Evolutionary conservation across 495 filamentous ascomycete genomes (phyloP).

Genomic region (Aspergillus leporis): DNA sequence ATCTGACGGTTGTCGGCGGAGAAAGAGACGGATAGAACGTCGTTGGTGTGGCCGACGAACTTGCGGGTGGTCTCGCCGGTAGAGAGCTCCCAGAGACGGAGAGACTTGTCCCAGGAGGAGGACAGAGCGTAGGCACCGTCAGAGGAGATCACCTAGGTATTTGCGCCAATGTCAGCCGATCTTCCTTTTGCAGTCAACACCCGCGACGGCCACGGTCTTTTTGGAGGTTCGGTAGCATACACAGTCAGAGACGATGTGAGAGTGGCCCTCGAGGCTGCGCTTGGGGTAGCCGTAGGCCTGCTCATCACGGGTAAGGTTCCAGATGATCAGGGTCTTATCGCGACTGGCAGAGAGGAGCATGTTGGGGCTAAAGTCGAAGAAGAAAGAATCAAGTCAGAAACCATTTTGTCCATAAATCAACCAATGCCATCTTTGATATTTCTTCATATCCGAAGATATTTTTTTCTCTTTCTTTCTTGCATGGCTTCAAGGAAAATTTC

Average conservation of each 20-base stretch:
- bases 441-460: constrained; percentile 10
- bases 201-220: constrained; percentile 7
- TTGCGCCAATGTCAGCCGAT: constrained; percentile 39
- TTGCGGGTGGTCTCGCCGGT: constrained; percentile 94
- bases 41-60: constrained; percentile 99
- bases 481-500: constrained; percentile 3
- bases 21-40: constrained; percentile 99
- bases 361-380: constrained; percentile 75
- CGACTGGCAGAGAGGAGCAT: constrained; percentile 98
- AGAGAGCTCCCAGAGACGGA: constrained; percentile 98
- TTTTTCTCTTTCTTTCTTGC: constrained; percentile 1
- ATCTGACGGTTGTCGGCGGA: constrained; percentile 99
- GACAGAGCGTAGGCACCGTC: constrained; percentile 99
- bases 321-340: constrained; percentile 99
- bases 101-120: constrained; percentile 99
- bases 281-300: constrained; percentile 97
- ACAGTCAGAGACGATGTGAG: constrained; percentile 99
- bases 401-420: constrained; percentile 22
- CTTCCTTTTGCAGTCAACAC: constrained; percentile 5
- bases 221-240: constrained; percentile 57
- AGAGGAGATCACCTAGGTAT: constrained; percentile 91
- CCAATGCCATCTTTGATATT: constrained; percentile 17
- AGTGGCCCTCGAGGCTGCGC: constrained; percentile 96
- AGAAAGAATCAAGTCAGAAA: constrained; percentile 37
- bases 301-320: constrained; percentile 99